phyloP scores from a whole-genome alignment of 2,329 filamentous ascomycete genomes.

The Zasmidium cellare region DNA sequence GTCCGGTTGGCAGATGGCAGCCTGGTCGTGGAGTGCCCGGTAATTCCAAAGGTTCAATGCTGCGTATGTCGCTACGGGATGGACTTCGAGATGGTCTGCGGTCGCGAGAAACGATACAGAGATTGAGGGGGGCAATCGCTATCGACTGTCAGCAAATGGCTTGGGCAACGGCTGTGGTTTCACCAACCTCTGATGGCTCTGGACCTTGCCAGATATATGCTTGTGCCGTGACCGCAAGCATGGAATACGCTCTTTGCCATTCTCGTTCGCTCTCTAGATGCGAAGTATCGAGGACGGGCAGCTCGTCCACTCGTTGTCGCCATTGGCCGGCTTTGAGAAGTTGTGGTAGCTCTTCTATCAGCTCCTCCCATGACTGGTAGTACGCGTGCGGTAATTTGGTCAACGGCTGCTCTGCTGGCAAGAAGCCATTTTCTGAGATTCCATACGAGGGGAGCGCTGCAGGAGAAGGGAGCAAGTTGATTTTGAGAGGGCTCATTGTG shows the following conservation, averaged over 20 bases:
- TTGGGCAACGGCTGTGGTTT: background rate
- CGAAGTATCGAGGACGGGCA: slow-evolving; percentile 79
- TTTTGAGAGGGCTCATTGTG: slow-evolving; percentile 29
- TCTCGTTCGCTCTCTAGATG: slow-evolving; percentile 81
- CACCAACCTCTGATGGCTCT: slow-evolving; percentile 57
- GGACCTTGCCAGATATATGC: slow-evolving; percentile 86
- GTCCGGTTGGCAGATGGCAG: slow-evolving; percentile 72
- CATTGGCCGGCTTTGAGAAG: slow-evolving; percentile 79
- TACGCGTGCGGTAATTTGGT: slow-evolving; percentile 81
- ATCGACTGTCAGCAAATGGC: slow-evolving; percentile 2
- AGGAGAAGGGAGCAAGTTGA: slow-evolving; percentile 21
- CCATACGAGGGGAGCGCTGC: slow-evolving; percentile 25
- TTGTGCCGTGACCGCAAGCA: slow-evolving; percentile 78
- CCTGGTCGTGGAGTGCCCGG: slow-evolving; percentile 79
- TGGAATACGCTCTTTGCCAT: slow-evolving; percentile 82
- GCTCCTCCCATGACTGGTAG: slow-evolving; percentile 89
- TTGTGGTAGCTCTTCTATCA: slow-evolving; percentile 77
- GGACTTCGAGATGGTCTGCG: slow-evolving; percentile 72
- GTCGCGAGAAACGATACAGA: slow-evolving; percentile 78
- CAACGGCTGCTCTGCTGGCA: slow-evolving; percentile 76
- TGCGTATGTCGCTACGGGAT: slow-evolving; percentile 90
- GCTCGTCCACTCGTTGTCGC: slow-evolving; percentile 70
- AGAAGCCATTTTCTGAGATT: slow-evolving; percentile 65
- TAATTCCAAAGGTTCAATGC: slow-evolving; percentile 95
- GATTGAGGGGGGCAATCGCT: slow-evolving; percentile 73